phyloP scores from a whole-genome alignment of 2,329 filamentous ascomycete species.

The Nannizzia gypsea region DNA sequence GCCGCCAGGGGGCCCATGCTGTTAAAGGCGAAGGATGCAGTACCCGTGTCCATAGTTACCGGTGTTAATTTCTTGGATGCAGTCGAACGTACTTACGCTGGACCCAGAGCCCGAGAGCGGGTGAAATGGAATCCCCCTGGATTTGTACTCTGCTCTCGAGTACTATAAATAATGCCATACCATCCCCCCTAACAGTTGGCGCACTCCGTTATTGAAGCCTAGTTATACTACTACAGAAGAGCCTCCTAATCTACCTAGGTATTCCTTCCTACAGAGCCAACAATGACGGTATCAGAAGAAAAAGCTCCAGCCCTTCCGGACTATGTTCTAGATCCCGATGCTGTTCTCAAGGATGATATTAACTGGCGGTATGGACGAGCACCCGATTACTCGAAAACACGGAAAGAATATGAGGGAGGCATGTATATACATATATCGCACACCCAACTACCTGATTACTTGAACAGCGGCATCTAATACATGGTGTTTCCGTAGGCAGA shows the following conservation, averaged over 20 bases:
- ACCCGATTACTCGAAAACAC: constrained; percentile 54
- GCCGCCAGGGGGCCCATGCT: not conserved
- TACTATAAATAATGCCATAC: no score
- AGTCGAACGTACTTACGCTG: not conserved
- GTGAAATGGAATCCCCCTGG: no score
- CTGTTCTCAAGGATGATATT: constrained; percentile 45
- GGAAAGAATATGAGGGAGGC: constrained; percentile 49
- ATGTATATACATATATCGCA: constrained; percentile 19
- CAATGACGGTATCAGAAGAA: constrained; percentile 11
- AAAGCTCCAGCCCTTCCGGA: constrained; percentile 41
- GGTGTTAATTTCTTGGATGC: not conserved
- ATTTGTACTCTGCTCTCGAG: no score
- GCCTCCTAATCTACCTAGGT: no score
- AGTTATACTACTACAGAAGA: no score
- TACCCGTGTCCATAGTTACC: not conserved
- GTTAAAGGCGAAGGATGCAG: not conserved
- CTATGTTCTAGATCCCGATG: constrained; percentile 48
- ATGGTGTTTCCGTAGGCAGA: constrained; percentile 38
- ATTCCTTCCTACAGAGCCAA: no score
- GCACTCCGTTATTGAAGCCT: no score
- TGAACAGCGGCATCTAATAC: not conserved
- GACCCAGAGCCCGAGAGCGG: no score
- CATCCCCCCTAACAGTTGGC: no score
- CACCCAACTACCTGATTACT: not conserved
- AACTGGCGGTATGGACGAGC: constrained; percentile 50